Evolutionary conservation across 108 stramenopile species (phyloP), one percentile per base, ranked within the genome.

Genomic region (Cyclostephanos invisitatus): DNA sequence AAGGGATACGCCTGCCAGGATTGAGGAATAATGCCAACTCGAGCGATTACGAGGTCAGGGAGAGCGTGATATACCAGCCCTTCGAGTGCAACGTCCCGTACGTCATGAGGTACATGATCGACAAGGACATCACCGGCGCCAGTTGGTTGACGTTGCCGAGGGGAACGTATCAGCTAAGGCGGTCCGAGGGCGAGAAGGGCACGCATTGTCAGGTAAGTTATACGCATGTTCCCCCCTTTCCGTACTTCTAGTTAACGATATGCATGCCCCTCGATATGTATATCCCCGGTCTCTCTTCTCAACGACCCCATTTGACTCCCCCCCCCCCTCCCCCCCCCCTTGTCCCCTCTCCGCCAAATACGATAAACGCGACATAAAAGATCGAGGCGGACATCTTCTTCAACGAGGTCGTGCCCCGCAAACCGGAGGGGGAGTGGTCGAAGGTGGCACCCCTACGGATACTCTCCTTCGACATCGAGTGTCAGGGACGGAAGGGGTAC

Each of bases 61-160:
- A 85, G 18, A 59, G 64, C 44, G 46, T 69, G 37, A 67, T 57
- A 27, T 81, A 62, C 38, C 77, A 73, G 58, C 96, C 89, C 18
- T 99, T 90, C 88, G 99, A 99, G 84, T 92, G 90, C 73, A 99
- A 99, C 81, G 98, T 98, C 6, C 97, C 98, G 15, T 99, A 93
- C 85, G 96, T 99, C 22, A 84, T 99, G 67, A 91, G 99, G 21
- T 99, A 92, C 85, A 97, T 98, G 98, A 96, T 99, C 78, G 99
- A 99, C 84, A 63, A 73, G 42, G 94, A 91, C 49, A 89, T 99
- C 53, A 78, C 83, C 0, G 99, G 99, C 9, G 94, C 97, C 40
- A 91, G 96, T 68, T 99, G 98, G 98, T 42, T 99, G 57, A 94
- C 91, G 49, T 62, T 98, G 42, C 97, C 97, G 8, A 73, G 75